Base-by-base conservation (phyloP, 2,329 filamentous ascomycete species). In the Penicillium crustosum region DNA sequence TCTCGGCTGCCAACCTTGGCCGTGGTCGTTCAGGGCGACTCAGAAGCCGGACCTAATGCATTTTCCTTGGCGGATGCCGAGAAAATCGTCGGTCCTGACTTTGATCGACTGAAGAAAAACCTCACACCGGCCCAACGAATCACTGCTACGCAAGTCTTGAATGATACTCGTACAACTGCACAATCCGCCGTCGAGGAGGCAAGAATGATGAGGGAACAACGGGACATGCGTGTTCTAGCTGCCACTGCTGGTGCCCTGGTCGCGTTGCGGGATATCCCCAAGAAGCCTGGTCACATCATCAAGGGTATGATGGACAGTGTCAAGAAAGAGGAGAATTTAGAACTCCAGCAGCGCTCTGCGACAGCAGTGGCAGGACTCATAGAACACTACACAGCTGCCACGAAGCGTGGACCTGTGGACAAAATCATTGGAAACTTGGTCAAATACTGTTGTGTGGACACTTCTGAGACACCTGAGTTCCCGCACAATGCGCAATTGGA, bases 261-360 rank as follows among this genome's bases (percentile, higher is more conserved):
- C 49, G 89, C 92, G n/a, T 87, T 97, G 77, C 86, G 87, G 57
- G 83, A 89, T 31, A 83, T 97, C 10, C 93, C 95, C 0, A 97
- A 96, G 83, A 97, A 96, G 73, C 92, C 93, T 10, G 92, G 91
- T 61, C 85, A 88, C 19, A 86, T 96, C 13, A 99, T 99, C 77
- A 97, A 96, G 77, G 91, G 88, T 2, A 90, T 99, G 75, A 99
- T 99, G 94, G 94, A 99, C 73, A 97, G 93, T 69, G 85, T 99
- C 70, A 99, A 97, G 77, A 88, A 87, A 38, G 95, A 99, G 72
- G 94, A 97, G 68, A 97, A 95, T 68, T 77, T 89, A 29, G 90
- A 94, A 64, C 81, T 99, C 1, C 94, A 99, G 73, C 86, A 85
- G 66, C 89, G 93, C 25, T 96, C 93, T 29, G 91, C 93, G 2